Conservation (phyloP, 2,329 filamentous ascomycete species). For the Cercospora janseana region DNA sequence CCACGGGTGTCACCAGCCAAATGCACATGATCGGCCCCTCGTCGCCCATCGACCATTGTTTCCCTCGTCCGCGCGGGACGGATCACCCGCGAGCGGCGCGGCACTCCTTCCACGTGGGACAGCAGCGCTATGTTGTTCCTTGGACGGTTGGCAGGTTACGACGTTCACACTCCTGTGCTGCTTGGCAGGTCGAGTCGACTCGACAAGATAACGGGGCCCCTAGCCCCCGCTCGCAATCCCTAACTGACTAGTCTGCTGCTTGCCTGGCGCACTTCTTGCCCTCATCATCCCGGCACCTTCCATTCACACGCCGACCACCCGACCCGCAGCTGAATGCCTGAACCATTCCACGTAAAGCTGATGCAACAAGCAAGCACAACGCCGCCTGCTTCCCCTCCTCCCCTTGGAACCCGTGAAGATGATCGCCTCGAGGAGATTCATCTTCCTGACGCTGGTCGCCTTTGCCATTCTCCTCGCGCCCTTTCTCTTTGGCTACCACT, state of each 20-base stretch:
- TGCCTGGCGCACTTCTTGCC: too few species aligned
- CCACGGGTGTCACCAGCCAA: too few species aligned
- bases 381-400: not conserved
- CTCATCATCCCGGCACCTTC: too few species aligned
- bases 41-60: too few species aligned
- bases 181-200: not conserved
- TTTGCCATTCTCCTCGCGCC: slow-evolving; percentile 19
- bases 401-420: slow-evolving; percentile 9
- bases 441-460: slow-evolving; percentile 18
- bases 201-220: not conserved
- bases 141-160: not conserved
- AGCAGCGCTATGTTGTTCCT: not conserved
- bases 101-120: slow-evolving; percentile 3
- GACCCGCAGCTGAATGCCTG: not conserved
- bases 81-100: not conserved
- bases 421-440: slow-evolving; percentile 19
- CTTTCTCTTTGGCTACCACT: slow-evolving; percentile 27
- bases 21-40: too few species aligned
- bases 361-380: slow-evolving; percentile 1
- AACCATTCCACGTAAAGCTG: slow-evolving; percentile 2
- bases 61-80: too few species aligned
- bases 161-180: not conserved
- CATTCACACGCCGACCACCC: too few species aligned
- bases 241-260: not conserved
- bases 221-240: not conserved